Evolutionary conservation across 305 asterid species (phyloP).

Genomic region (Solanum hybrid): DNA sequence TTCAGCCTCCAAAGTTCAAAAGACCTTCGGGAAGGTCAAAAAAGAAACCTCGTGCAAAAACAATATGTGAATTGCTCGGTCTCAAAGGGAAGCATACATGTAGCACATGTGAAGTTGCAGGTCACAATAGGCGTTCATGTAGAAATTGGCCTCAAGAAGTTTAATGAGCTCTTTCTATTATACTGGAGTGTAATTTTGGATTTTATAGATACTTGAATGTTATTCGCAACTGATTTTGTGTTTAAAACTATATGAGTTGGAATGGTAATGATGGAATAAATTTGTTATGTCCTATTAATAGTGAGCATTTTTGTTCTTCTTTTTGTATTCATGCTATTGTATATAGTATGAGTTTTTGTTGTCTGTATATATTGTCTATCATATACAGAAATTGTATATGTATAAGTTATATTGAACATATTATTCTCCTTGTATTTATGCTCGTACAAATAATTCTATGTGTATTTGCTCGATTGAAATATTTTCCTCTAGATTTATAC

Average conservation of each 20-base stretch:
- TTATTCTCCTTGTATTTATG: neutral
- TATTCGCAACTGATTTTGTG: neutral
- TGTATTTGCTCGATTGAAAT: neutral
- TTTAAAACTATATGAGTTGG: neutral
- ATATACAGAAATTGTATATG: too few relatives aligned
- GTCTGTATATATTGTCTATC: too few relatives aligned
- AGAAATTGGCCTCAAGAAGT: neutral
- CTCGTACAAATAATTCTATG: neutral
- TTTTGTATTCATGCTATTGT: neutral
- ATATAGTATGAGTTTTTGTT: neutral
- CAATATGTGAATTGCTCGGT: neutral
- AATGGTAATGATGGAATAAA: neutral
- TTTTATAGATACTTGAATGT: neutral
- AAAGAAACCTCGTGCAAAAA: neutral
- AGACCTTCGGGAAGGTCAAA: neutral
- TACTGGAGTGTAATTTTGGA: neutral
- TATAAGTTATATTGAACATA: neutral
- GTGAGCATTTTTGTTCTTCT: neutral
- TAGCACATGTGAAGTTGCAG: neutral
- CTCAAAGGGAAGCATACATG: neutral
- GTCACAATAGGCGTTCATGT: neutral
- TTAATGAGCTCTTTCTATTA: too few relatives aligned
- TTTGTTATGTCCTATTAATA: too few relatives aligned
- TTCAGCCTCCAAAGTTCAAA: neutral
- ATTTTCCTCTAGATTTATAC: neutral